phyloP scores from a whole-genome alignment of 139 green algal genomes.

The Chlorella sp. region DNA sequence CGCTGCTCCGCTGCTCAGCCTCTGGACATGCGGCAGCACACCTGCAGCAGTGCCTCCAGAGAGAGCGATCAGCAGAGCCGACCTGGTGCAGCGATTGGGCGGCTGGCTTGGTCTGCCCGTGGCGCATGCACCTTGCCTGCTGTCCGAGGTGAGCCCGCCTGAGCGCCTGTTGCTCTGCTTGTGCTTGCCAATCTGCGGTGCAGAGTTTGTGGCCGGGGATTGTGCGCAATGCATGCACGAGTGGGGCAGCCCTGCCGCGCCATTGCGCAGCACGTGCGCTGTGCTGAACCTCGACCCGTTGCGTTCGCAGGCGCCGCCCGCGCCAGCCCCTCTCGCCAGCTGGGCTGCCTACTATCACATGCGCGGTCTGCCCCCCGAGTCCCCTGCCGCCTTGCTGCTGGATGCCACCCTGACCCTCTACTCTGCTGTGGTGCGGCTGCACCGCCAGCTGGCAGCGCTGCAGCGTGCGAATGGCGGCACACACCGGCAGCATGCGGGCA shows the following conservation, averaged over 20 bases:
- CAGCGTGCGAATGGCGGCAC: neutral
- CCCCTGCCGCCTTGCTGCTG: constrained; percentile 47
- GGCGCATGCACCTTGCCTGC: neutral
- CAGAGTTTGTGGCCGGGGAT: too few species aligned
- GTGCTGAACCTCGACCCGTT: too few species aligned
- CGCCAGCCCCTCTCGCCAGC: neutral
- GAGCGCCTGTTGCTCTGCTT: neutral
- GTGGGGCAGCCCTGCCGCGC: too few species aligned
- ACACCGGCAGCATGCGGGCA: neutral
- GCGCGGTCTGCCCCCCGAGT: constrained; percentile 35
- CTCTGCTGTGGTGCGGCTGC: constrained; percentile 23
- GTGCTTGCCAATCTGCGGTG: too few species aligned
- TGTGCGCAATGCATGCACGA: too few species aligned
- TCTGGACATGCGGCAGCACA: neutral
- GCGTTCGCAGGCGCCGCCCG: neutral
- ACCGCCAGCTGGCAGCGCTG: constrained; percentile 3
- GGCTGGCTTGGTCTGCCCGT: constrained; percentile 7
- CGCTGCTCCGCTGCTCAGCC: neutral
- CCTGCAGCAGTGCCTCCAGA: neutral
- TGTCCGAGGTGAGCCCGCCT: neutral
- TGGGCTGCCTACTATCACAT: constrained; percentile 44
- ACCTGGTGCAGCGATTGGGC: neutral
- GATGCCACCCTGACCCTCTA: constrained; percentile 36
- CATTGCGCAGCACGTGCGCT: too few species aligned
- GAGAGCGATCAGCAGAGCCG: neutral